Evolutionary conservation across 2,329 filamentous ascomycete genomes (phyloP), one percentile per base, ranked within the genome.

Genomic region (Sclerotinia trifoliorum): DNA sequence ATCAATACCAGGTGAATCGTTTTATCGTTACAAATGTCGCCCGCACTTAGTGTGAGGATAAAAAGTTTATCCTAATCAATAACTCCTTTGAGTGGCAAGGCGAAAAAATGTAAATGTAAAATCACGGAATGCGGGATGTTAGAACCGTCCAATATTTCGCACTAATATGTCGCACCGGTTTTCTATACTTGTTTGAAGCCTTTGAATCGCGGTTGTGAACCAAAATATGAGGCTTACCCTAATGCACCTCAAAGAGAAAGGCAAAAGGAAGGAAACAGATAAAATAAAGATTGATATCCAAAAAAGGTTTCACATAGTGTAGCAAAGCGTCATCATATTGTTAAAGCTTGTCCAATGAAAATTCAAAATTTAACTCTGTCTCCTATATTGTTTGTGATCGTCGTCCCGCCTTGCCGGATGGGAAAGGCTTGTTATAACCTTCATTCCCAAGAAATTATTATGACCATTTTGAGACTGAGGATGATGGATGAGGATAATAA

Each of bases 351-450:
- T 39, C 21, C 46, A 62, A 51, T 39, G 24, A 51, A 21, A 26
- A 51, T 19, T 15, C 21, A 26, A 39, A 35, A 13, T n/a, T 55
- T 26, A 39, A 51, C 60, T 46, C 29, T 51, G 46, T 26, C n/a
- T 51, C 48, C 19, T 24, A 15, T 64, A 39, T 32, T 42, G 48
- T 32, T 39, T 39, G 49, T 65, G 49, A 65, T 65, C 62, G 35
- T 44, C 35, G 19, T 65, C 49, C 62, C 62, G 62, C 49, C 19
- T 55, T 19, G 39, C 49, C 35, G 35, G 19, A 62, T 62, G 29
- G n/a, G 13, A 62, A 42, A 29, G 32, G 48, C 62, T 54, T 29
- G 17, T 65, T 65, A 32, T 42, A 54, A 54, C 48, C 61, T 64
- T 64, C 35, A 39, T 54, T 54, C 61, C 32, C 48, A 51, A 54